These are phyloP conservation scores for Phytophthora pisi DNA, from an alignment of 352 stramenopile species.

Conservation along the genomic window DNA sequence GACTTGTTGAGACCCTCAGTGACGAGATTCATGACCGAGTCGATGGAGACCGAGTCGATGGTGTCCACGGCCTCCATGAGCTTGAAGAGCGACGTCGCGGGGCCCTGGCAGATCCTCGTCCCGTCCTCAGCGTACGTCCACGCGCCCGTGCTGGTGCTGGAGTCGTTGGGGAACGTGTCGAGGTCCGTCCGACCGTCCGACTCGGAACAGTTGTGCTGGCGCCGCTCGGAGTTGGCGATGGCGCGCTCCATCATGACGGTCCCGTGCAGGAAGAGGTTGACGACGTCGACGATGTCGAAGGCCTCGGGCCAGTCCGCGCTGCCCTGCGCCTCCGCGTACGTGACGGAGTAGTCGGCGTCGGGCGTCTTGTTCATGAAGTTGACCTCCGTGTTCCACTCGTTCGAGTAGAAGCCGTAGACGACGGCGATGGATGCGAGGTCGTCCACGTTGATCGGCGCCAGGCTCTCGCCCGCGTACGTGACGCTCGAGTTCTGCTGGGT, in stretches of 20 bases:
- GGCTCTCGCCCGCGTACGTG: conserved; percentile 24
- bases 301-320: conserved; percentile 23
- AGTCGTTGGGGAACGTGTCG: conserved; percentile 16
- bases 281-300: conserved; percentile 25
- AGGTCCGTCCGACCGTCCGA: conserved; percentile 40
- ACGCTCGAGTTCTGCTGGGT: conserved; percentile 31
- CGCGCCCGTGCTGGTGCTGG: conserved; percentile 8
- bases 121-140: conserved; percentile 41
- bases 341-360: conserved; percentile 21
- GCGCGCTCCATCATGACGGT: conserved; percentile 48
- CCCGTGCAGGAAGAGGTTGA: conserved; percentile 49
- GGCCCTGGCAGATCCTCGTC: conserved; percentile 46
- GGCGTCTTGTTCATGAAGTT: conserved; percentile 26
- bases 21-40: conserved; percentile 31
- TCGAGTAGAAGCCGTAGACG: conserved; percentile 52
- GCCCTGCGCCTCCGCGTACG: conserved; percentile 20
- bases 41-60: conserved; percentile 15
- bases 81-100: conserved; percentile 39
- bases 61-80: conserved; percentile 32
- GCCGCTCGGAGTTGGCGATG: conserved; percentile 34
- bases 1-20: conserved; percentile 36
- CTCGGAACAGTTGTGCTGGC: conserved; percentile 47
- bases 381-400: conserved; percentile 58
- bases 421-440: conserved; percentile 46
- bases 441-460: conserved; percentile 44